Base-by-base conservation (phyloP, 148 eudicot species). In the Linanthus parryae region DNA sequence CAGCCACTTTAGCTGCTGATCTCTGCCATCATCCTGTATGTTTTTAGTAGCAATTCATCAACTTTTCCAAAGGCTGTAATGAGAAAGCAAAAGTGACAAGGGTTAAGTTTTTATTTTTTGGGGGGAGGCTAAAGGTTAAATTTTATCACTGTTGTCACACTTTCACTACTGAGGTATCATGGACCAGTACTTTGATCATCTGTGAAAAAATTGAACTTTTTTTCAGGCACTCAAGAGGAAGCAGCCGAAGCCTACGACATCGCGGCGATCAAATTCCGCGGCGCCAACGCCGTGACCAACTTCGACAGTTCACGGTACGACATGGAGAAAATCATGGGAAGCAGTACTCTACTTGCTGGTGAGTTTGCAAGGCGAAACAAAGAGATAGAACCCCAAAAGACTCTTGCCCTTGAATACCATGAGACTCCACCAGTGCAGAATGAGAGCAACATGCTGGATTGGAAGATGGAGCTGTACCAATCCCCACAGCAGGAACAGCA, bases 211-310 rank as follows among this genome's bases (percentile, higher is more conserved):
- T n/a, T n/a, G n/a, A n/a, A n/a, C n/a, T n/a, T n/a, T n/a, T n/a
- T n/a, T 61, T 52, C 48, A 88, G 97, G 88, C 68, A 85, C 97
- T 2, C 97, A 90, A 54, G 97, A 90, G 56, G 97, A 90, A 57
- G 97, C 97, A 30, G 95, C 91, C 1, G 97, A 90, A 57, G 95
- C 97, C n/a, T 90, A 90, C 64, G 97, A 90, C 56, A 64, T 90
- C 8, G 97, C 97, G 4, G 97, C 97, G 4, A 85, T 90, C 42
- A 90, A 83, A 52, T 90, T 90, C 40, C 79, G 97, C 4, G 97
- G 97, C 5, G 60, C 44, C 7, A 78, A 66, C 34, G 97, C 97
- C 0, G 97, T 90, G 48, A 90, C 97, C 1, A 90, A 90, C 73
- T 90, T 90, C 21, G 95, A 90, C 69, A 72, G 80, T 6, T 64